Conservation (phyloP, 1,139 yeast species). For the Yamadazyma conglobata region DNA sequence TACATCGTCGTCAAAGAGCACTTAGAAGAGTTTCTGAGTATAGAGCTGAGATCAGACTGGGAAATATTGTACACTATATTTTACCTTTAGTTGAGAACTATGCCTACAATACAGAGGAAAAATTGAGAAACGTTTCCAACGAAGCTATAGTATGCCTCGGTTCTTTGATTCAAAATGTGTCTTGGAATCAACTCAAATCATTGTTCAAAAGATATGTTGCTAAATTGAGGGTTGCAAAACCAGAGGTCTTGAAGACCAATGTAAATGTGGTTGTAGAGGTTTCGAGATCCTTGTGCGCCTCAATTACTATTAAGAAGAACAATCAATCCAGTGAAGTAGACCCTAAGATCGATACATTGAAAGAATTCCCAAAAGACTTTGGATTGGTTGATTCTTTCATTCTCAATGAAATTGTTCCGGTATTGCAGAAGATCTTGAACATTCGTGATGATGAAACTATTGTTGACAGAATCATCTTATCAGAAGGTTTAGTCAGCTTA, state of each 20-base stretch:
- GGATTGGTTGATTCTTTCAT: conserved; percentile 50
- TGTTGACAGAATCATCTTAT: conserved; percentile 69
- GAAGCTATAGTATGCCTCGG: conserved; percentile 71
- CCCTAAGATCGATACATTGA: conserved; percentile 27
- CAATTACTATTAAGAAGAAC: conserved; percentile 18
- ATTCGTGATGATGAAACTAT: conserved; percentile 76
- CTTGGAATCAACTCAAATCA: conserved; percentile 82
- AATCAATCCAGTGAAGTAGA: conserved; percentile 17
- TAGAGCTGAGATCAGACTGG: conserved; percentile 46
- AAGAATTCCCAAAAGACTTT: conserved; percentile 29
- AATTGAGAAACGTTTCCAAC: conserved; percentile 65
- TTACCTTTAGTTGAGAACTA: conserved; percentile 84
- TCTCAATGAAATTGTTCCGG: conserved; percentile 57
- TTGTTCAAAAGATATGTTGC: conserved; percentile 67
- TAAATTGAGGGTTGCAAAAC: conserved; percentile 46
- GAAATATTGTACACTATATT: conserved; percentile 72
- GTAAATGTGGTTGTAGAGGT: conserved; percentile 64
- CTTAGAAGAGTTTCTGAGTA: conserved; percentile 51
- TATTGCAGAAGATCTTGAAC: conserved; percentile 55
- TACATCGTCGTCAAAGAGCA: conserved; percentile 83
- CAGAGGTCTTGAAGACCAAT: conserved; percentile 53
- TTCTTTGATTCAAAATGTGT: conserved; percentile 51
- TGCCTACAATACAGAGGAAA: conserved; percentile 59
- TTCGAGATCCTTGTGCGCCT: conserved; percentile 47
- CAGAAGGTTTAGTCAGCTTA: conserved; percentile 77